Evolutionary conservation across 2,329 filamentous ascomycete species (phyloP), one percentile per base, ranked within the genome.

Genomic region (Aschersonia sp.): DNA sequence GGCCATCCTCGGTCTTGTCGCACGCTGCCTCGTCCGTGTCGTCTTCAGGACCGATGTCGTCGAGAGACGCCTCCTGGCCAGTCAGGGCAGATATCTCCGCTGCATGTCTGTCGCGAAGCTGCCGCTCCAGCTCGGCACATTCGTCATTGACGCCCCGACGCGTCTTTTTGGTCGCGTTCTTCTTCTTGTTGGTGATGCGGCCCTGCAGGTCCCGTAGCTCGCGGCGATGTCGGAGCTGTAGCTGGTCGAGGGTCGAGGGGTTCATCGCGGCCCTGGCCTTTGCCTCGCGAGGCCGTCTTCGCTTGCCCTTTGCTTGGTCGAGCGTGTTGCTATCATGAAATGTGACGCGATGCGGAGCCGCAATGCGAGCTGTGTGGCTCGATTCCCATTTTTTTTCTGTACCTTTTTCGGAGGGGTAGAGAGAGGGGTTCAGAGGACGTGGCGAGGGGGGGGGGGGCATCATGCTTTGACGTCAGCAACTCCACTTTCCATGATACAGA

Each of bases 161-260:
- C 56, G 75, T 89, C 78, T 80, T 88, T 68, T 97, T 98, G 44
- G 84, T 94, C 12, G 92, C 89, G 56, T 85, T 84, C 72, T 96
- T 97, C 74, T 96, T 98, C 75, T 96, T 97, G 67, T 84, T 89
- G 4, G 87, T 96, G 59, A 94, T 81, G 51, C 84, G 82, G 46
- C 80, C 77, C 63, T 94, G 86, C 30, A 98, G 74, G 51, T 97
- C 91, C 56, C 82, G 83, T 63, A 85, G 81, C 67, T 98, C 91
- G 65, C 87, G 92, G 58, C 87, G 82, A 63, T 98, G 92, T 44
- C 82, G 84, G 40, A 80, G 71, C 57, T 87, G 82, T 48, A 92
- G 69, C 52, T 85, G 81, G 51, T 96, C 89, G 65, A 92, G 78
- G 7, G 72, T 67, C 59, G 79, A 75, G 43, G 53, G 29, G 32